Conservation (phyloP, 2,329 filamentous ascomycete species). For the Colletotrichum eremochloae region DNA sequence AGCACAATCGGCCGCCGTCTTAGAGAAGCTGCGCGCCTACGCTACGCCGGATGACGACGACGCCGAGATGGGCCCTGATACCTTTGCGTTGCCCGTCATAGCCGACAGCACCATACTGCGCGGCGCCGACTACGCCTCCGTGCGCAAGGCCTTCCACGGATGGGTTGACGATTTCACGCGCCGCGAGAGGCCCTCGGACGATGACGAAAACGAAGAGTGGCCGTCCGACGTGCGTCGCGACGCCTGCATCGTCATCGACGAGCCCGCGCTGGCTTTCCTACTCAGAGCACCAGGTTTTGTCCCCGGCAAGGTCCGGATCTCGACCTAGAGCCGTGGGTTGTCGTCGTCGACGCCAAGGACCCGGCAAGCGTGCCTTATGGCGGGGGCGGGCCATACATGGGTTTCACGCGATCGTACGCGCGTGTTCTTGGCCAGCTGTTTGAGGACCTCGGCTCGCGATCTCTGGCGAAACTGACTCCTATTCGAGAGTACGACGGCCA, state of each 20-base stretch:
- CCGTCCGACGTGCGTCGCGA: conserved; percentile 6
- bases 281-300: neutral
- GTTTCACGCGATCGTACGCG: neutral
- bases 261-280: neutral
- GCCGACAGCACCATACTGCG: neutral
- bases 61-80: neutral
- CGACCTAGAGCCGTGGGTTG: conserved; percentile 3
- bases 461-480: neutral
- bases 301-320: neutral
- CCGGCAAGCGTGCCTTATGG: neutral
- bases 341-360: neutral
- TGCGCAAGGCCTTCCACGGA: neutral
- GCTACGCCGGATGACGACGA: neutral
- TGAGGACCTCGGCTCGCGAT: neutral
- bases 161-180: neutral
- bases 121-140: neutral
- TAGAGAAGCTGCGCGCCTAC: conserved; percentile 3
- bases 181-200: neutral
- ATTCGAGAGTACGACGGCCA: conserved; percentile 6
- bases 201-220: neutral
- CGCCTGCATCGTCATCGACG: conserved; percentile 7
- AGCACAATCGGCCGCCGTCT: neutral
- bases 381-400: conserved; percentile 11
- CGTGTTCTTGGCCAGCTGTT: neutral
- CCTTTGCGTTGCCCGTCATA: neutral